A percentile compares a stretch with the other conserved stretches of the same genome.
These are phyloP conservation scores for Endoconidiophora polonica DNA, from an alignment of 2,329 filamentous ascomycete species.

Conservation along the genomic window DNA sequence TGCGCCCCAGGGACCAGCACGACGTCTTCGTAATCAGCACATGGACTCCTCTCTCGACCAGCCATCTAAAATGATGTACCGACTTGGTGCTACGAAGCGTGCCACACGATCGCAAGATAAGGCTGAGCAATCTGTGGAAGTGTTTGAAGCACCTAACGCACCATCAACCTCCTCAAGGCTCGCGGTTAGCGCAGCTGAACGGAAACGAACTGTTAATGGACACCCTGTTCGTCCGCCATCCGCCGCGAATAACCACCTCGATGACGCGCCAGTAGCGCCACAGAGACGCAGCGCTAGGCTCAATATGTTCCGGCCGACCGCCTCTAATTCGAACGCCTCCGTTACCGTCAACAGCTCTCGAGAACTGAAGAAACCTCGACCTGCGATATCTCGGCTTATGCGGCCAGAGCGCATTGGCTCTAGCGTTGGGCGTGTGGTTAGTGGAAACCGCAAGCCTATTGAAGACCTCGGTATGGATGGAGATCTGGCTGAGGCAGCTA, in stretches of 20 bases:
- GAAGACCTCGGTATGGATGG: slow-evolving; percentile 51
- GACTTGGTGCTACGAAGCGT: slow-evolving; percentile 28
- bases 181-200: slow-evolving; percentile 37
- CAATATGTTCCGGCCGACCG: slow-evolving; percentile 51
- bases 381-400: slow-evolving; percentile 50
- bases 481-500: slow-evolving; percentile 45
- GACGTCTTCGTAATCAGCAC: slow-evolving; percentile 32
- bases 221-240: slow-evolving; percentile 43
- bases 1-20: slow-evolving; percentile 33
- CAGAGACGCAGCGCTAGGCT: slow-evolving; percentile 58
- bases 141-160: slow-evolving; percentile 26
- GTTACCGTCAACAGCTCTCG: slow-evolving; percentile 25
- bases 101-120: slow-evolving; percentile 24
- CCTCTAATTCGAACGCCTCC: slow-evolving; percentile 43
- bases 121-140: slow-evolving; percentile 18
- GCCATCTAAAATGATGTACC: slow-evolving; percentile 43
- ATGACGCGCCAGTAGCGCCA: slow-evolving; percentile 42
- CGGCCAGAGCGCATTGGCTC: slow-evolving; percentile 48
- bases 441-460: slow-evolving; percentile 67
- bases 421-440: slow-evolving; percentile 71
- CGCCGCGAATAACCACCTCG: slow-evolving; percentile 23
- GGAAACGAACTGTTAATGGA: slow-evolving; percentile 86
- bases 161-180: slow-evolving; percentile 22
- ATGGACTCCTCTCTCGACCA: neutral
- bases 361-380: slow-evolving; percentile 72